phyloP scores from a whole-genome alignment of 1,284 basidiomycete genomes.

The Microbotryomycetes sp. region DNA sequence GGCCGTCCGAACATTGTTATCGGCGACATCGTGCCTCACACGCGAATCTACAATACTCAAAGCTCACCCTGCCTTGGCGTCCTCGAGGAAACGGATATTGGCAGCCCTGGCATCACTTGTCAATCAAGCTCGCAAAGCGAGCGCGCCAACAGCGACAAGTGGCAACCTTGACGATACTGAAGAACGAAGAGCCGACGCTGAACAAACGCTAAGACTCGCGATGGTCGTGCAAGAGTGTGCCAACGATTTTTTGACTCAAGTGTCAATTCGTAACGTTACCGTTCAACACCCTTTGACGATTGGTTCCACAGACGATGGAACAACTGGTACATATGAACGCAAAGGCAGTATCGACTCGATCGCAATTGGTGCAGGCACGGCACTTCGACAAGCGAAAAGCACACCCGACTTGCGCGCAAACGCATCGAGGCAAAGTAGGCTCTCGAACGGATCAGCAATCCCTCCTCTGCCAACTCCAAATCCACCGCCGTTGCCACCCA shows the following conservation, averaged over 20 bases:
- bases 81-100: slow-evolving; percentile 75
- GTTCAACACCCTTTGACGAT: neutral
- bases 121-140: slow-evolving; percentile 70
- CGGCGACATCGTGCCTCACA: slow-evolving; percentile 74
- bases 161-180: slow-evolving; percentile 23
- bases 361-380: neutral
- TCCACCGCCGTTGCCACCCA: slow-evolving; percentile 48
- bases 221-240: slow-evolving; percentile 47
- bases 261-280: neutral
- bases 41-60: slow-evolving; percentile 70
- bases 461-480: slow-evolving; percentile 37
- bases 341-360: neutral
- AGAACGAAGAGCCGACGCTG: slow-evolving; percentile 36
- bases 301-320: neutral
- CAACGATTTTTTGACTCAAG: slow-evolving; percentile 51
- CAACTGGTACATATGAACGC: no score
- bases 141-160: slow-evolving; percentile 43
- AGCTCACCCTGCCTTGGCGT: slow-evolving; percentile 59
- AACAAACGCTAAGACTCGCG: slow-evolving; percentile 46
- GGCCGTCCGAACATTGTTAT: slow-evolving; percentile 82
- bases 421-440: no score
- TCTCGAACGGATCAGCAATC: no score
- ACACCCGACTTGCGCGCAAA: neutral
- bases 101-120: slow-evolving; percentile 77
- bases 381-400: neutral